Evolutionary conservation across 805 yeast species (phyloP).

Genomic region (Saturnispora sekii): DNA sequence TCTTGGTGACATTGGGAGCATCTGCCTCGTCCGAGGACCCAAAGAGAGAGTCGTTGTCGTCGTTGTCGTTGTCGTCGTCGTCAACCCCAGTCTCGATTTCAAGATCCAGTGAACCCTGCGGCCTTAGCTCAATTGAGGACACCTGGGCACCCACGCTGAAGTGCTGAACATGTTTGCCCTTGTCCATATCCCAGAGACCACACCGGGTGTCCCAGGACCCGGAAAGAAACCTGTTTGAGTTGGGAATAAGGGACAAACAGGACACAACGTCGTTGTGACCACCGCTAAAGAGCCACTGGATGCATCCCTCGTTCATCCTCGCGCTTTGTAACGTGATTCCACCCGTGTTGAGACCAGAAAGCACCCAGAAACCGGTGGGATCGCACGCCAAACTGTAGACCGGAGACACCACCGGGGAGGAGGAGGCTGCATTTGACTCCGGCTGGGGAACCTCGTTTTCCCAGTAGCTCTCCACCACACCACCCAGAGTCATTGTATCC

Average conservation of each 20-base stretch:
- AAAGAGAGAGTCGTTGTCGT: slow-evolving; percentile 33
- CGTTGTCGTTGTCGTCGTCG: slow-evolving; percentile 12
- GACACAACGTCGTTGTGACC: slow-evolving; percentile 69
- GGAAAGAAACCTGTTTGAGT: slow-evolving; percentile 57
- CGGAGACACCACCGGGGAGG: slow-evolving; percentile 56
- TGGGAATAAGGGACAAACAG: slow-evolving; percentile 49
- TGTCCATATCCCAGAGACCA: slow-evolving; percentile 76
- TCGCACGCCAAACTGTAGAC: slow-evolving; percentile 84
- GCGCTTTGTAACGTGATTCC: slow-evolving; percentile 81
- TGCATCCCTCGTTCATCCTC: slow-evolving; percentile 71
- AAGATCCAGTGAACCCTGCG: slow-evolving; percentile 29
- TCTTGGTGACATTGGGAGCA: slow-evolving; percentile 3
- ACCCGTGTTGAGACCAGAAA: slow-evolving; percentile 75
- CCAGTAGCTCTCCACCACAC: slow-evolving; percentile 80
- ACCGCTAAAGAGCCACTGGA: slow-evolving; percentile 58
- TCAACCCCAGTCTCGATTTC: slow-evolving; percentile 18
- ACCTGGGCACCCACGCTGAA: slow-evolving; percentile 69
- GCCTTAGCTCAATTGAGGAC: slow-evolving; percentile 64
- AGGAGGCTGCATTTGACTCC: not conserved
- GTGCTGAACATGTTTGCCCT: slow-evolving; percentile 44
- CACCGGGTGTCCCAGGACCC: slow-evolving; percentile 89
- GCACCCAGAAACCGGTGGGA: slow-evolving; percentile 70
- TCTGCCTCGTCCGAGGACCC: slow-evolving; percentile 36
- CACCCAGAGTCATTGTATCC: slow-evolving; percentile 79
- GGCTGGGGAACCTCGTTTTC: slow-evolving; percentile 80